A percentile compares a stretch with the other conserved stretches of the same genome.
Evolutionary conservation across 306 rosid species (phyloP).

Genomic region (Sechiopsis laciniata): DNA sequence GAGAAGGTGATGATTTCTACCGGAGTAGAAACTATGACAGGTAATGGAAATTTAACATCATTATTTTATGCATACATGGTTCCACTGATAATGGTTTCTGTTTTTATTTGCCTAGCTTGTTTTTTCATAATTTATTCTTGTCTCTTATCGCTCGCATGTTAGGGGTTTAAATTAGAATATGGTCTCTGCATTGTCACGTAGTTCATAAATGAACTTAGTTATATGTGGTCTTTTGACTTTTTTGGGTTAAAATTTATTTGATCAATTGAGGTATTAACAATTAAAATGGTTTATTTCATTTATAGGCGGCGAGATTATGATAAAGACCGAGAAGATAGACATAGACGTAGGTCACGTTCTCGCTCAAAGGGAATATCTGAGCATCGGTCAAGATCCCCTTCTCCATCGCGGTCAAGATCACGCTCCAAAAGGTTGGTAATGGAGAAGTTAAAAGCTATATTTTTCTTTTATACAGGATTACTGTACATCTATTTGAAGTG

Average conservation of each 20-base stretch:
- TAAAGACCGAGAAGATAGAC: conserved; percentile 63
- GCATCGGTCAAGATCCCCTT: conserved; percentile 65
- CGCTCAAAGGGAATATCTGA: conserved; percentile 58
- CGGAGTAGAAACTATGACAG: conserved; percentile 67
- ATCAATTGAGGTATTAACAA: background rate
- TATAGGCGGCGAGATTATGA: conserved; percentile 76
- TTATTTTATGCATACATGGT: background rate
- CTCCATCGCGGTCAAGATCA: conserved; percentile 91
- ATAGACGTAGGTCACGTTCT: conserved; percentile 59
- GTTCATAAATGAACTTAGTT: background rate
- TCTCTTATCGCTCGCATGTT: background rate
- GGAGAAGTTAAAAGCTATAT: background rate
- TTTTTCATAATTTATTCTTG: conserved; percentile 8
- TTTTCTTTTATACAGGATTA: background rate
- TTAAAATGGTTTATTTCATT: background rate
- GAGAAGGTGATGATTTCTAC: conserved; percentile 63
- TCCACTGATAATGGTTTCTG: background rate
- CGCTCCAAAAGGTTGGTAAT: conserved; percentile 77
- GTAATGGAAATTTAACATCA: conserved; percentile 27
- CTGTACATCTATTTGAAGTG: background rate
- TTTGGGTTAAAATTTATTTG: background rate
- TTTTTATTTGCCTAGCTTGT: background rate
- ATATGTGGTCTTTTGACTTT: background rate
- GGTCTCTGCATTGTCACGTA: background rate
- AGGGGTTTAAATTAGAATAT: background rate